Base-by-base conservation (phyloP, 2,329 filamentous ascomycete species). In the Cytospora mali region DNA sequence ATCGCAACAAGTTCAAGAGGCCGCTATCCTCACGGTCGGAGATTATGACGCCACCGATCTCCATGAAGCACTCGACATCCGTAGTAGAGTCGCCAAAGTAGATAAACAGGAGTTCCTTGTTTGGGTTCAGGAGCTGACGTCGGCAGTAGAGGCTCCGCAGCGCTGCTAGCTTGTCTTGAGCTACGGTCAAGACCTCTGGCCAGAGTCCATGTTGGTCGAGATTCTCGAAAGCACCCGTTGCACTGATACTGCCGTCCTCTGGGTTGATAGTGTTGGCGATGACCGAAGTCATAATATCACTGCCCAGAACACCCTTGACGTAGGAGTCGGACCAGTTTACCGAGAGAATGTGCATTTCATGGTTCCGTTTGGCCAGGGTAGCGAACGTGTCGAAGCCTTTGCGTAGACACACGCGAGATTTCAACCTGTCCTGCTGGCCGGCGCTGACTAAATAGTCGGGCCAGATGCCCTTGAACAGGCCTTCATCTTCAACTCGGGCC, bases 61-160 rank as follows among this genome's bases (percentile, higher is more conserved):
- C 69, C 4, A 84, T 66, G 42, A 87, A 71, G 63, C 84, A 86
- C 68, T 81, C 79, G 61, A 86, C 71, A 69, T 87, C 84, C 1
- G 84, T 86, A 2, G 77, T 77, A 29, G 84, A 85, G 69, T 87
- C 84, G 9, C 84, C 84, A 69, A 85, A 79, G 72, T 86, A 87
- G n/a, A 83, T 70, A 3, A 60, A 31, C 35, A 29, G 35, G 16
- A 48, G 21, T 4, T 50, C 18, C n/a, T 33, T 25, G 10, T 31
- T 27, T 27, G 1, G 62, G 66, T 5, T 69, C 66, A 33, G 52
- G 64, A 33, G 68, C 63, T 50, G 78, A 66, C 7, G 71, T 68
- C n/a, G 70, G 60, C 62, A 83, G 23, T 21, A 59, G 29, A 54
- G 51, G 27, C 10, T 35, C 25, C 23, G 61, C 68, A 3, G 29